These are phyloP conservation scores for Serendipita sp. DNA, from an alignment of 768 basidiomycete species.

Conservation along the genomic window DNA sequence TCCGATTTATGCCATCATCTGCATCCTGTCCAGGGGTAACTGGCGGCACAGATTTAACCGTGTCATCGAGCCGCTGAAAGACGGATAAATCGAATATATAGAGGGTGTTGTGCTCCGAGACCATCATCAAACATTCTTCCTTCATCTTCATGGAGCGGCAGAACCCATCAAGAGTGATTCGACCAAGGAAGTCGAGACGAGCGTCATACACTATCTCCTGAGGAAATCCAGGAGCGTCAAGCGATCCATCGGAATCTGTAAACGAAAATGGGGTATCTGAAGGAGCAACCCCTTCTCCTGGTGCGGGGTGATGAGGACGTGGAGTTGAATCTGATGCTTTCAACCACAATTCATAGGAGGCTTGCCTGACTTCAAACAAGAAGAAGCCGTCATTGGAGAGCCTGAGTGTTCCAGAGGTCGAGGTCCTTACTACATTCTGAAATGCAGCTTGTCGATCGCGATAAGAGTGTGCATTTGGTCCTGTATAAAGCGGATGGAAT, in stretches of 20 bases:
- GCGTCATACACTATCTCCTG: neutral
- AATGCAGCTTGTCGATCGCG: too few relatives aligned
- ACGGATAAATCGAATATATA: neutral
- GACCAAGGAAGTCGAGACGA: neutral
- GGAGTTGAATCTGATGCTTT: neutral
- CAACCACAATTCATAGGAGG: too few relatives aligned
- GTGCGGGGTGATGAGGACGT: neutral
- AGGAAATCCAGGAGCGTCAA: too few relatives aligned
- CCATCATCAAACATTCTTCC: neutral
- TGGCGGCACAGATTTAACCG: too few relatives aligned
- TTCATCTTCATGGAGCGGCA: neutral
- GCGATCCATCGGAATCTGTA: too few relatives aligned
- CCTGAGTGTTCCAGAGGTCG: too few relatives aligned
- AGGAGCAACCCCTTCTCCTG: neutral
- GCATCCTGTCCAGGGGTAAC: neutral
- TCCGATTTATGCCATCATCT: neutral
- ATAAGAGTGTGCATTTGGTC: too few relatives aligned
- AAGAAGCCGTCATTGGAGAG: too few relatives aligned
- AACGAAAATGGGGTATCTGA: neutral
- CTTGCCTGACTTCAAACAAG: too few relatives aligned
- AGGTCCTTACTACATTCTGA: too few relatives aligned
- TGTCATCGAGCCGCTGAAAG: neutral
- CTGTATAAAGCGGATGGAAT: too few relatives aligned
- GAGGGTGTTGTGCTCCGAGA: neutral
- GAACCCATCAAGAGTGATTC: neutral